Conservation (phyloP, 768 basidiomycete genomes). For the Vishniacozyma victoriae region DNA sequence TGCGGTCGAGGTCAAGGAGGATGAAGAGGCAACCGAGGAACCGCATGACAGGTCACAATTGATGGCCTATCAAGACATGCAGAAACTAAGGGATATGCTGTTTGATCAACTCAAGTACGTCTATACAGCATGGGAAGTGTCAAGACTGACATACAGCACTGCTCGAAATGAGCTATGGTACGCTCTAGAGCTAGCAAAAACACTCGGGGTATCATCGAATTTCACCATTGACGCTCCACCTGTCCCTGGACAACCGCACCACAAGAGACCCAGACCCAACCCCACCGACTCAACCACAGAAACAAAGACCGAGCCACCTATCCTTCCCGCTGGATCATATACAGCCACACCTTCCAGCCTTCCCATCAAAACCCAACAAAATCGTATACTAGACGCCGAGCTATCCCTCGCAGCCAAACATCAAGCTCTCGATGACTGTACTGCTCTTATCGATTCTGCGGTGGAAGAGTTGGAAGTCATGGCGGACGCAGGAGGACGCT, state of each 20-base stretch:
- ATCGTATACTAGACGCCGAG: slow-evolving; percentile 25
- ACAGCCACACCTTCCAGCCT: slow-evolving; percentile 13
- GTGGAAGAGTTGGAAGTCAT: slow-evolving; percentile 31
- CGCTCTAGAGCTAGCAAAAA: slow-evolving; percentile 35
- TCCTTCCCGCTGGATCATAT: slow-evolving; percentile 32
- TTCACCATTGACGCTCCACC: slow-evolving; percentile 21
- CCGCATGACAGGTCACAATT: slow-evolving; percentile 1
- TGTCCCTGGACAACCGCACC: slow-evolving; percentile 1
- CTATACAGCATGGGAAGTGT: neutral
- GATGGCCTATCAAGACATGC: slow-evolving; percentile 32
- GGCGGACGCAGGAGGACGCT: slow-evolving; percentile 27
- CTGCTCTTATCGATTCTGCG: slow-evolving; percentile 32
- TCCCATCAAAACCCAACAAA: neutral
- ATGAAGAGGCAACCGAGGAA: slow-evolving; percentile 7
- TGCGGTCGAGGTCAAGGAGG: neutral
- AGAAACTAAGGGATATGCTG: slow-evolving; percentile 22
- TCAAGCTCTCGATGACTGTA: slow-evolving; percentile 34
- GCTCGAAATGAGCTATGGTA: slow-evolving; percentile 42
- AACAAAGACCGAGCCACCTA: slow-evolving; percentile 17
- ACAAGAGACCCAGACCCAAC: slow-evolving; percentile 8
- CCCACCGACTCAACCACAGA: slow-evolving; percentile 1
- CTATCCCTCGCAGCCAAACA: slow-evolving; percentile 31
- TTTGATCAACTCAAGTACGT: slow-evolving; percentile 34
- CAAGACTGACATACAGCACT: slow-evolving; percentile 10
- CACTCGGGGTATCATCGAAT: slow-evolving; percentile 18